Base-by-base conservation (phyloP, 2,329 filamentous ascomycete genomes). In the Colletotrichum lupini region DNA sequence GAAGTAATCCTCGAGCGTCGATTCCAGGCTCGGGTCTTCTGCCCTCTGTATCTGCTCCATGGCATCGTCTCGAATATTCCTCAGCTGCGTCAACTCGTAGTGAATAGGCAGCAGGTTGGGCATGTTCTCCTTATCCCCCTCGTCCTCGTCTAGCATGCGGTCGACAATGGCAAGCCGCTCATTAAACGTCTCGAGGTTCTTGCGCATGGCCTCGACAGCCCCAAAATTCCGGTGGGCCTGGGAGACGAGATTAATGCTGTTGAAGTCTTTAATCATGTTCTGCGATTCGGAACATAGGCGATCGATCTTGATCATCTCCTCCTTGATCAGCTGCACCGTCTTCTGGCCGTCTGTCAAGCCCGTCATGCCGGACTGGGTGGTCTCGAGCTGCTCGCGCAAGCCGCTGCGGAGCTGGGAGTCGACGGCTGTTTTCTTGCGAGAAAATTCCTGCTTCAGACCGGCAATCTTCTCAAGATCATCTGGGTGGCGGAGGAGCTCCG, bases 291-390 rank as follows among this genome's bases (percentile, higher is more conserved):
- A 95, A 85, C 97, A 99, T 76, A 99, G 90, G 85, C 94, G 95
- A 86, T 99, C 97, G 79, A 99, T 98, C 85, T 96, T 97, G 88
- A 97, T 95, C 91, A 99, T 97, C 86, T 99, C 97, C 77, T 98
- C 96, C 83, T 97, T 98, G 84, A 98, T 98, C 78, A 93, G 91
- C 80, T 94, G 93, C 46, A 99, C 94, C 74, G 94, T 94, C 82
- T 95, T 94, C 83, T 98, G 95, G 69, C 95, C 95, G 80, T 98
- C 95, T 57, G 91, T 91, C 76, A 99, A 92, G 75, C 94, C 94
- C 76, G 87, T 93, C 92, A 99, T 98, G 82, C 97, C 97, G 77
- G 93, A 90, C 85, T 98, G 96, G 12, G 97, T 98, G 67, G 95
- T 93, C 84, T 98, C 94, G 71, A 99, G 90, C 87, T 99, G 97